phyloP scores from a whole-genome alignment of 768 basidiomycete genomes.

The Termitomyces sp. region DNA sequence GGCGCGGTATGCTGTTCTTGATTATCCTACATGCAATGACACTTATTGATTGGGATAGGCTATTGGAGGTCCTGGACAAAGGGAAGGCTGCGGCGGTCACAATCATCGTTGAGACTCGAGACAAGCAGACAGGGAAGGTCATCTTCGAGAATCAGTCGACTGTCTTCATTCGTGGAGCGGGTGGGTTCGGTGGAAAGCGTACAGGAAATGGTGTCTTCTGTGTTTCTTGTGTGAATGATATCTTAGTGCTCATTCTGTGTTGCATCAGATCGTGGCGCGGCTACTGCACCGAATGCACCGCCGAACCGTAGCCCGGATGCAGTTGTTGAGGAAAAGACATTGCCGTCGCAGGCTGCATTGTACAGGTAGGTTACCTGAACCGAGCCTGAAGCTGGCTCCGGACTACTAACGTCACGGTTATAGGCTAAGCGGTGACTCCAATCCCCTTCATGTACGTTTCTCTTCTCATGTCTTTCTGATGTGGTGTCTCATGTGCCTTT shows the following conservation, averaged over 20 bases:
- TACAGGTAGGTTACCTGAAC: constrained; percentile 65
- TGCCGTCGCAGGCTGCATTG: constrained; percentile 77
- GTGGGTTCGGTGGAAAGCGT: constrained; percentile 95
- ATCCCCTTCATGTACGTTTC: constrained; percentile 78
- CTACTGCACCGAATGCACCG: constrained; percentile 74
- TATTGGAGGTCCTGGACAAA: constrained; percentile 83
- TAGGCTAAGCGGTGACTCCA: constrained; percentile 87
- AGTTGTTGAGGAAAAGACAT: constrained; percentile 86
- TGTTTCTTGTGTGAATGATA: background rate
- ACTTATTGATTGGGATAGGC: constrained; percentile 30
- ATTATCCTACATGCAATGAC: background rate
- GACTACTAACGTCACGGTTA: background rate
- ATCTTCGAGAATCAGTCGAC: constrained; percentile 94
- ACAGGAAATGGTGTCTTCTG: constrained; percentile 58
- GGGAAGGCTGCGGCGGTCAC: constrained; percentile 94
- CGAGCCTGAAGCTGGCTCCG: background rate
- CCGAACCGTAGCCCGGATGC: constrained; percentile 86
- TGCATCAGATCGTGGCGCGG: constrained; percentile 78
- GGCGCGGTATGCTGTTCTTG: constrained; percentile 45
- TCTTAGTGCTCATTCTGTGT: background rate
- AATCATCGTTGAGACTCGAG: constrained; percentile 70
- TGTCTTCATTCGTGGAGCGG: constrained; percentile 87
- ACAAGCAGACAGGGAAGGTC: constrained; percentile 71
- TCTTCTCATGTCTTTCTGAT: background rate
- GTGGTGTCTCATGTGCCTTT: background rate